These are phyloP conservation scores for Epichloe glyceriae DNA, from an alignment of 2,329 filamentous ascomycete genomes.

Conservation along the genomic window DNA sequence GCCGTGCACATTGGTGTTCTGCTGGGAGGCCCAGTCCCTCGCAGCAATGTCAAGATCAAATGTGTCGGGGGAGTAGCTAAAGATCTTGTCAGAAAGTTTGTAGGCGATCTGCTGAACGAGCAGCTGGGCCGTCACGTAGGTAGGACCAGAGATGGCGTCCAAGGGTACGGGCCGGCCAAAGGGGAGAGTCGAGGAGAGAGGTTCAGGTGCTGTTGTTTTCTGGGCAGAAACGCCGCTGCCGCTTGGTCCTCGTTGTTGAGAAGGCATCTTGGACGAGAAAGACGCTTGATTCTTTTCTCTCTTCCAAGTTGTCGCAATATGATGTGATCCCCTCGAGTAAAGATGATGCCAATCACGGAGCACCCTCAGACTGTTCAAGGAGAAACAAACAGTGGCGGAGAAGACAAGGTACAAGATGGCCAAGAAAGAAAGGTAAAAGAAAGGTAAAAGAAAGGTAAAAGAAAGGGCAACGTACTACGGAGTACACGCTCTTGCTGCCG, in stretches of 20 bases:
- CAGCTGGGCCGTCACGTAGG: conserved; percentile 84
- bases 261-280: conserved; percentile 14
- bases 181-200: conserved; percentile 39
- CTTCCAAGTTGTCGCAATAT: too few relatives aligned
- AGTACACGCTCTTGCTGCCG: conserved; percentile 6
- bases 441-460: background rate
- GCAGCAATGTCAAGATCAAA: conserved; percentile 83
- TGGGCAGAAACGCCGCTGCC: conserved; percentile 17
- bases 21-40: conserved; percentile 57
- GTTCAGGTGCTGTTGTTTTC: conserved; percentile 21
- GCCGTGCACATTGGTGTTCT: conserved; percentile 69
- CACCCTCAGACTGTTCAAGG: background rate
- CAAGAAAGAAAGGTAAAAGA: background rate
- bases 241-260: conserved; percentile 25
- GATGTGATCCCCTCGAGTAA: background rate
- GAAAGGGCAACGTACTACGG: background rate
- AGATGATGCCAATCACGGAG: background rate
- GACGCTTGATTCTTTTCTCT: too few relatives aligned
- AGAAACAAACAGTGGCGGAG: background rate
- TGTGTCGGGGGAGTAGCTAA: conserved; percentile 87
- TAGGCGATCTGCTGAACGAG: conserved; percentile 95
- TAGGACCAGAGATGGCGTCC: conserved; percentile 64
- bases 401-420: background rate
- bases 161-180: conserved; percentile 43
- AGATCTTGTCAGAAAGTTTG: conserved; percentile 90